Base-by-base conservation (phyloP, 2,329 filamentous ascomycete species). In the Nemania sp. region DNA sequence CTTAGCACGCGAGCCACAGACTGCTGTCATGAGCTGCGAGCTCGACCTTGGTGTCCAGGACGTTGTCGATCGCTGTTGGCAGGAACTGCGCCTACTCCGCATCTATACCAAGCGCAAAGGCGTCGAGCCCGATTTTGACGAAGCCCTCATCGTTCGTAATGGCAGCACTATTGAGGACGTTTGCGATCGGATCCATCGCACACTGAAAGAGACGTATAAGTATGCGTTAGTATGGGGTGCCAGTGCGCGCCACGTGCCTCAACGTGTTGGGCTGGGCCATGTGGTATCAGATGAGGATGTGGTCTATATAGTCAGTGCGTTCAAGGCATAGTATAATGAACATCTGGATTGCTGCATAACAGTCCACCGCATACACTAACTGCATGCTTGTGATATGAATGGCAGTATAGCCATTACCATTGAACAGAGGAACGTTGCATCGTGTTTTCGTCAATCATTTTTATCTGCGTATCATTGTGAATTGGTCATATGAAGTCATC, bases 41-140 rank as follows among this genome's bases (percentile, higher is more conserved):
- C 81, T 97, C 8, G 91, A 97, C 69, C 82, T 99, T 1, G 94
- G 94, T 14, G 88, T 99, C 54, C 83, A 88, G 66, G 94, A 99
- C 68, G 94, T 99, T 17, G 86, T 99, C 9, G 94, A 97, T 44
- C 80, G 92, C 48, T 96, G 92, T 74, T 99, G 94, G 94, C 84
- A 92, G 70, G 94, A 99, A 73, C 77, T 99, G 64, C 83, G 85
- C 55, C 77, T 99, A 60, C 95, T 99, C 64, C 81, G 94, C 43
- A 83, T 99, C 66, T 99, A 97, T 79, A 97, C 94, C 24, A 99
- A 99, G 80, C 85, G 94, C 65, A 96, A 97, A 77, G 93, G 92
- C 51, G 77, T 86, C 8, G 93, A 96, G 12, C 94, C 94, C 0
- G 85, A 92, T 70, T 99, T 99, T 69, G 76, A 73, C 56, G 94